phyloP scores from a whole-genome alignment of 2,329 filamentous ascomycete species.

The Penicillium nordicum region DNA sequence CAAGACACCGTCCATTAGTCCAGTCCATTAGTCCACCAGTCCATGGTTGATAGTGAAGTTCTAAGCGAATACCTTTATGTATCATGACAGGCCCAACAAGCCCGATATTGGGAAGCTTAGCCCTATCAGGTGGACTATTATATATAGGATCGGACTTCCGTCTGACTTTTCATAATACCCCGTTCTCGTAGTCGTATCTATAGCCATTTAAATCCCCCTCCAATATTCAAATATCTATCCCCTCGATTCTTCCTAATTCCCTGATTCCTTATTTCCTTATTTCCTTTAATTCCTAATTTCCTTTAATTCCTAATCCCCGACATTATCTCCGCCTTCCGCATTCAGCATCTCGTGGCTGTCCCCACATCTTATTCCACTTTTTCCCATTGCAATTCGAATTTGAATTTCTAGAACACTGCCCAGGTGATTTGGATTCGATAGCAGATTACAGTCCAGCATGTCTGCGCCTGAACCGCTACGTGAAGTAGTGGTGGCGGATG shows the following conservation, averaged over 20 bases:
- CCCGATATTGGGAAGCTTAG: neutral
- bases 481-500: conserved; percentile 16
- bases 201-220: neutral
- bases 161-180: neutral
- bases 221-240: too few relatives aligned
- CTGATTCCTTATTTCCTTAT: too few relatives aligned
- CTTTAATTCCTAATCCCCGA: neutral
- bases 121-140: neutral
- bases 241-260: neutral
- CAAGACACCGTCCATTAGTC: too few relatives aligned
- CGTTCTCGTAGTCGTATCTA: neutral
- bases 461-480: conserved; percentile 15
- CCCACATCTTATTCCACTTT: neutral
- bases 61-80: neutral
- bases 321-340: neutral
- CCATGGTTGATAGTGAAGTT: neutral
- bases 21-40: neutral
- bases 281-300: too few relatives aligned
- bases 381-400: neutral
- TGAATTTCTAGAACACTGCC: neutral
- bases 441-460: conserved; percentile 3
- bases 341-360: neutral
- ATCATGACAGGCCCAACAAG: neutral
- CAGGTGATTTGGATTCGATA: neutral
- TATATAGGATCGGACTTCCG: neutral